These are phyloP conservation scores for Blumeria graminis DNA, from an alignment of 2,329 filamentous ascomycete species.

Conservation along the genomic window DNA sequence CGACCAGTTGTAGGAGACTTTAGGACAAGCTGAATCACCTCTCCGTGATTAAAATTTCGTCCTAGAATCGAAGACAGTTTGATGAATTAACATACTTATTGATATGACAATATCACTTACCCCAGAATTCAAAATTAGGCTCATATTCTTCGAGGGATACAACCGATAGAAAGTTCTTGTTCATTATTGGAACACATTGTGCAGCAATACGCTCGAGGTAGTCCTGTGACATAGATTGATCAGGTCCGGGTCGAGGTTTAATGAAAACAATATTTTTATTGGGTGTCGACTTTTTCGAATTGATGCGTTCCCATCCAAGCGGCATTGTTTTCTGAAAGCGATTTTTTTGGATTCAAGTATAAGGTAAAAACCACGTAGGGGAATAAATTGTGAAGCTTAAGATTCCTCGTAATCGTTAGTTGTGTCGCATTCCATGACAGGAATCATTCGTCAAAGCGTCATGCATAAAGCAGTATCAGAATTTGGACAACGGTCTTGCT, in stretches of 20 bases:
- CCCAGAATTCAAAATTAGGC: conserved; percentile 54
- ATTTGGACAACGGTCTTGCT: too few species aligned
- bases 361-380: too few species aligned
- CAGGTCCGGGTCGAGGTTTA: conserved; percentile 44
- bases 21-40: conserved; percentile 66
- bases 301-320: conserved; percentile 54
- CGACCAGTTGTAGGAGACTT: conserved; percentile 35
- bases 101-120: conserved; percentile 4
- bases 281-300: conserved; percentile 48
- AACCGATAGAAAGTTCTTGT: conserved; percentile 35
- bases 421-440: too few species aligned
- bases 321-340: conserved; percentile 29
- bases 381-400: too few species aligned
- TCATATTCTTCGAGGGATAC: conserved; percentile 60
- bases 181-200: conserved; percentile 54
- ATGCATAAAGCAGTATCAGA: too few species aligned
- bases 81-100: not conserved
- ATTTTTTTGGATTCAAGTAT: too few species aligned
- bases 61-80: conserved; percentile 23
- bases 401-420: too few species aligned
- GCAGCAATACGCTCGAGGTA: conserved; percentile 59
- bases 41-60: conserved; percentile 75
- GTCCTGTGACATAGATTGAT: conserved; percentile 37
- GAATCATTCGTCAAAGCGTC: too few species aligned
- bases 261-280: conserved; percentile 69